These are phyloP conservation scores for Cryptosporidium sp. DNA, from an alignment of 169 alveolate genomes.

Conservation along the genomic window DNA sequence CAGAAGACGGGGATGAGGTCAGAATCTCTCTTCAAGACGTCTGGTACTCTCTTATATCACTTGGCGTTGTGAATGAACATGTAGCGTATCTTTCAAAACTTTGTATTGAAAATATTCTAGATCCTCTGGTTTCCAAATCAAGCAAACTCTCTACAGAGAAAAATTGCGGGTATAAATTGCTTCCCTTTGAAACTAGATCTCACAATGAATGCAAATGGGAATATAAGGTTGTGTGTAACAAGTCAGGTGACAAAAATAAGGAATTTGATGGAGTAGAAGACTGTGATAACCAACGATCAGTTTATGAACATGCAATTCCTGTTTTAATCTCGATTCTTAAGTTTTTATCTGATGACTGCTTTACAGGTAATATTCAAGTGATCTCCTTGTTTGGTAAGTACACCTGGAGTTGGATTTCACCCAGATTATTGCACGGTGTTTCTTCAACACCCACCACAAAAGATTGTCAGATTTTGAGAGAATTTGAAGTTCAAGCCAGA, in stretches of 20 bases:
- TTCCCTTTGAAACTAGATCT: slow-evolving; percentile 27
- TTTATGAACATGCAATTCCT: slow-evolving; percentile 51
- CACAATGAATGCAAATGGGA: slow-evolving; percentile 51
- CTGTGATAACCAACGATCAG: not conserved
- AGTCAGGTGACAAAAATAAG: slow-evolving; percentile 4
- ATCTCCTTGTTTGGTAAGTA: slow-evolving; percentile 46
- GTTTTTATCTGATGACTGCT: slow-evolving; percentile 40
- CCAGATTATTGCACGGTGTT: slow-evolving; percentile 31
- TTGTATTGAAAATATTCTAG: slow-evolving; percentile 54
- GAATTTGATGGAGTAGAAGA: not conserved
- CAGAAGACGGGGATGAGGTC: slow-evolving; percentile 44
- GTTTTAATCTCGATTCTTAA: slow-evolving; percentile 27
- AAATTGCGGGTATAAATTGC: slow-evolving; percentile 17
- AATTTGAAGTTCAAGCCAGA: slow-evolving; percentile 63
- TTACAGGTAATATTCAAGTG: slow-evolving; percentile 54
- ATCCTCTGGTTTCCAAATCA: slow-evolving; percentile 37
- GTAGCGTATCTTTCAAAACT: slow-evolving; percentile 50
- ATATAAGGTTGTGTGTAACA: slow-evolving; percentile 28
- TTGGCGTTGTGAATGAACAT: slow-evolving; percentile 65
- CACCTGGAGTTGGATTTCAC: slow-evolving; percentile 56
- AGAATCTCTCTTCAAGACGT: slow-evolving; percentile 56
- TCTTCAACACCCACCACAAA: slow-evolving; percentile 23
- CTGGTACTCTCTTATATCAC: slow-evolving; percentile 62
- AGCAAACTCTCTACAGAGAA: slow-evolving; percentile 33
- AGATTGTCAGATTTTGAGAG: slow-evolving; percentile 67